Percentiles rank a stretch among this genome's conserved stretches.
These are phyloP conservation scores for Paratinospora sagittata DNA, from an alignment of 164 flowering plant species.

Conservation along the genomic window DNA sequence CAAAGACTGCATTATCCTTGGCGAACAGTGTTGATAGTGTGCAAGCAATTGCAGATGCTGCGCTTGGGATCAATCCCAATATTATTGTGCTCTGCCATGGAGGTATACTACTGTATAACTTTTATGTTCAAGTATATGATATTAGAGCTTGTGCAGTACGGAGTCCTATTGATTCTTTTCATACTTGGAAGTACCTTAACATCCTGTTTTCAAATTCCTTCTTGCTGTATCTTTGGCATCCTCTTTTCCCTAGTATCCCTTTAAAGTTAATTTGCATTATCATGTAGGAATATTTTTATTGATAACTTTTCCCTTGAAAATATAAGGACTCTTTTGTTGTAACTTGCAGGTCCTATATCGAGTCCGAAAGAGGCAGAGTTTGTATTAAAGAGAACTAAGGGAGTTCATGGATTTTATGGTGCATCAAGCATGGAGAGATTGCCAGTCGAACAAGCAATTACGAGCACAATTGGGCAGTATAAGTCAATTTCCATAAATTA, in stretches of 20 bases:
- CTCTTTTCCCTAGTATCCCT: too few species aligned
- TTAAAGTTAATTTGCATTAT: too few species aligned
- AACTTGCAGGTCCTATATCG: constrained; percentile 84
- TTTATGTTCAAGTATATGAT: not conserved
- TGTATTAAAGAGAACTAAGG: constrained; percentile 58
- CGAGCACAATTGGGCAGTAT: constrained; percentile 61
- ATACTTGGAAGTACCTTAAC: too few species aligned
- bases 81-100: constrained; percentile 91
- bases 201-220: too few species aligned
- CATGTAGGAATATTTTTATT: not conserved
- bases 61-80: constrained; percentile 58
- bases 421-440: constrained; percentile 97
- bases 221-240: too few species aligned
- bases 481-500: constrained; percentile 55
- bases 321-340: constrained; percentile 1
- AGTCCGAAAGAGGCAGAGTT: constrained; percentile 80
- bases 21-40: constrained; percentile 79
- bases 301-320: not conserved
- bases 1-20: constrained; percentile 70
- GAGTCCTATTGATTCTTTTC: not conserved
- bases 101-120: constrained; percentile 37
- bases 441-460: constrained; percentile 91
- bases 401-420: constrained; percentile 95
- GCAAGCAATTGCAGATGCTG: constrained; percentile 91
- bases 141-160: not conserved